Conservation (phyloP, 2,329 filamentous ascomycete species). For the Fulvia fulva region DNA sequence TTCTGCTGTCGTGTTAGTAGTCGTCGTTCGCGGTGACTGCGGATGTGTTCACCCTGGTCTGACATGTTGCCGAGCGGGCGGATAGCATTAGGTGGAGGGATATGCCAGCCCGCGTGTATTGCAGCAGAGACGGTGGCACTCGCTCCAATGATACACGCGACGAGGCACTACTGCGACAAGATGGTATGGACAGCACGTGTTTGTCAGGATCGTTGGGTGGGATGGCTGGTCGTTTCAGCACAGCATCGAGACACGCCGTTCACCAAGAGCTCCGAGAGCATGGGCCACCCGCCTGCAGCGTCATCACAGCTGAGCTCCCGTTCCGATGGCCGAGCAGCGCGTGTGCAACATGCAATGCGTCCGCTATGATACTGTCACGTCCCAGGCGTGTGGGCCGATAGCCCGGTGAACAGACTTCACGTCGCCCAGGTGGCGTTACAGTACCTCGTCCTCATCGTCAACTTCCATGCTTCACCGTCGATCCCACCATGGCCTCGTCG, state of each 20-base stretch:
- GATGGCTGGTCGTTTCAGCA: not conserved
- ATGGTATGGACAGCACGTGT: not conserved
- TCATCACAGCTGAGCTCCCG: no score
- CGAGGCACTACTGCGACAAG: not conserved
- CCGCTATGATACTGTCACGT: no score
- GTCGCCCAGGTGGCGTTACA: no score
- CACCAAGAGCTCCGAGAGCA: no score
- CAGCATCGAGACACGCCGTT: no score
- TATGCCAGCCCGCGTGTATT: no score
- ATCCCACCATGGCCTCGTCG: not conserved
- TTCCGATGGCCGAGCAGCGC: no score
- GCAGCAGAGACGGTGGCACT: not conserved
- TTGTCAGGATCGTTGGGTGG: not conserved
- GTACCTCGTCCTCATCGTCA: not conserved
- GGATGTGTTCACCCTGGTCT: constrained; percentile 17
- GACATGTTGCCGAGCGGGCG: constrained; percentile 20
- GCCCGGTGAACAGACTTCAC: no score
- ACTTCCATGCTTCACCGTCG: not conserved
- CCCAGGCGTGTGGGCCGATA: no score
- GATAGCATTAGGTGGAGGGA: constrained; percentile 13
- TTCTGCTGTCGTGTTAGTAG: constrained; percentile 24
- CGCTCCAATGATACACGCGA: not conserved
- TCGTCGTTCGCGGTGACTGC: not conserved
- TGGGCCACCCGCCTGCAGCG: no score
- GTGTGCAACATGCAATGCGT: no score